Evolutionary conservation across 495 filamentous ascomycete species (phyloP).

Genomic region (Entonaema liquescens): DNA sequence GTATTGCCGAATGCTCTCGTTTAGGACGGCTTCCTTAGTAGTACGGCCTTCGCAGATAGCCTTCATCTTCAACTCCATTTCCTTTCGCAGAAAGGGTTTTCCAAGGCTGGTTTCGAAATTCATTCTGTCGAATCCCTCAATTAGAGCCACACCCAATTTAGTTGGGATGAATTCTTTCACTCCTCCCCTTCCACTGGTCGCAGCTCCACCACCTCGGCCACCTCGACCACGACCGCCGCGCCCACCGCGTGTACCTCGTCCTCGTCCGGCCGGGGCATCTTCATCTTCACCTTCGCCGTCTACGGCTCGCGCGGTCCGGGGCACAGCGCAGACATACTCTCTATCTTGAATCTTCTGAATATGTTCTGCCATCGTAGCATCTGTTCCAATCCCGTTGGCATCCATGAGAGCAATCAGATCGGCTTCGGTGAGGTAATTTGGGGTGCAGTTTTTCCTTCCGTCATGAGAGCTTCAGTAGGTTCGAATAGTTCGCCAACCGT

Average conservation of each 20-base stretch:
- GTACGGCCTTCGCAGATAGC: conserved; percentile 90
- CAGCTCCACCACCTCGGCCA: conserved; percentile 52
- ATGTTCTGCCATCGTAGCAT: conserved; percentile 99
- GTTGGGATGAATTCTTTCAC: conserved; percentile 91
- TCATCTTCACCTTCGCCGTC: conserved; percentile 47
- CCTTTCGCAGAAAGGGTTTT: conserved; percentile 97
- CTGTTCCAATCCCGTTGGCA: conserved; percentile 96
- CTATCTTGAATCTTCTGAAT: conserved; percentile 94
- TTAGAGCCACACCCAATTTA: conserved; percentile 85
- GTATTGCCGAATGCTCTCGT: conserved; percentile 84
- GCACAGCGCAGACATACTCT: conserved; percentile 76
- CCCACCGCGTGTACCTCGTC: conserved; percentile 53
- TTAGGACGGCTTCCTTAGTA: conserved; percentile 74
- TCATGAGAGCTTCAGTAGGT: conserved; percentile 88
- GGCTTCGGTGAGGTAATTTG: conserved; percentile 90
- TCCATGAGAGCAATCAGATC: conserved; percentile 99
- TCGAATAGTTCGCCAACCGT: conserved; percentile 79
- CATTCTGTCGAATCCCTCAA: conserved; percentile 93
- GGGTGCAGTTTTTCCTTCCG: conserved; percentile 86
- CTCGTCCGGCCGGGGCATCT: conserved; percentile 46
- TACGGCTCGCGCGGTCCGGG: conserved; percentile 51
- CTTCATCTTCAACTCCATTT: conserved; percentile 96
- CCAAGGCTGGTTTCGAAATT: conserved; percentile 88
- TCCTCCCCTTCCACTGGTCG: conserved; percentile 54
- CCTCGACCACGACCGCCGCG: conserved; percentile 56